Evolutionary conservation across 2,329 filamentous ascomycete genomes (phyloP).

Genomic region (Rhinocladiella mackenziei): DNA sequence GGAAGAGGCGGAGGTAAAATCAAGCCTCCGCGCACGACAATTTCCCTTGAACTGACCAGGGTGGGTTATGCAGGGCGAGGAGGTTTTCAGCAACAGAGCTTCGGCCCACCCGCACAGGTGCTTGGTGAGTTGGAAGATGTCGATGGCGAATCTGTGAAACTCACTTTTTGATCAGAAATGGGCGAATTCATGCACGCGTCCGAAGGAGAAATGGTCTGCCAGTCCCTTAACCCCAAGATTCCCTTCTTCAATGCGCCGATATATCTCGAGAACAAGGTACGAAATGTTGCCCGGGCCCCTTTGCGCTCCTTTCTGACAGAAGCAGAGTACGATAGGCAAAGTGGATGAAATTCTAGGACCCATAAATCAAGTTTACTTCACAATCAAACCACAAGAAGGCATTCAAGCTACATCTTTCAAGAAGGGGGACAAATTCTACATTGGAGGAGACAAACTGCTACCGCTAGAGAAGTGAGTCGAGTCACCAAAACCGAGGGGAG

Average conservation of each 20-base stretch:
- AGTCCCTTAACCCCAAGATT: constrained; percentile 89
- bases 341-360: constrained; percentile 97
- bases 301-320: constrained; percentile 11
- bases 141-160: constrained; percentile 11
- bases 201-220: constrained; percentile 97
- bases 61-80: constrained; percentile 46
- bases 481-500: constrained; percentile 5
- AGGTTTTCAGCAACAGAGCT: constrained; percentile 58
- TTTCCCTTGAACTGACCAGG: constrained; percentile 20
- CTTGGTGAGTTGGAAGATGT: constrained; percentile 44
- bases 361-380: constrained; percentile 98
- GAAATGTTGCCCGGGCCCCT: constrained; percentile 13
- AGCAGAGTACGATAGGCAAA: constrained; percentile 80
- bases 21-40: constrained; percentile 27
- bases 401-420: constrained; percentile 96
- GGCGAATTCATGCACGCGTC: constrained; percentile 89
- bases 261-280: constrained; percentile 95
- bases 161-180: constrained; percentile 63
- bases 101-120: constrained; percentile 60
- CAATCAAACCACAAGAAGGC: constrained; percentile 92
- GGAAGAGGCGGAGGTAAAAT: constrained; percentile 41
- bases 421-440: constrained; percentile 94
- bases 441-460: constrained; percentile 87
- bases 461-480: constrained; percentile 71
- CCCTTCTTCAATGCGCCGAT: constrained; percentile 99